phyloP scores from a whole-genome alignment of 2,329 filamentous ascomycete genomes.

The Pseudogymnoascus sp. region DNA sequence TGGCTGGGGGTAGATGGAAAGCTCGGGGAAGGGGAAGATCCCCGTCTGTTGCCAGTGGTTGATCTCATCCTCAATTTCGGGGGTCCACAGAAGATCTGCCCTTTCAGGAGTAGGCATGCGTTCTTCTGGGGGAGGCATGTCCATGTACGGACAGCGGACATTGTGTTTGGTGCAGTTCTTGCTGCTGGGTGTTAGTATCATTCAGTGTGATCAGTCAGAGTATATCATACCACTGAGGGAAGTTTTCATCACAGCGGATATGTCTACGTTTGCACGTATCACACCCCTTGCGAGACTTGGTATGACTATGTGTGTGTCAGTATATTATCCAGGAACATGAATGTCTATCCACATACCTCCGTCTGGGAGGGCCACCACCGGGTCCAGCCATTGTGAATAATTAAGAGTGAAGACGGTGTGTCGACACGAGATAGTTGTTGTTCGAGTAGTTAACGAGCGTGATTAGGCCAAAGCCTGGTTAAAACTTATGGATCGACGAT shows the following conservation, averaged over 20 bases:
- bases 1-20: conserved; percentile 67
- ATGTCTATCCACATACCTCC: conserved; percentile 40
- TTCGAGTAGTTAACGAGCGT: conserved; percentile 28
- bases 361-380: conserved; percentile 81
- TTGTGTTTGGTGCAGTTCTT: conserved; percentile 99
- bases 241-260: conserved; percentile 95
- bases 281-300: conserved; percentile 97
- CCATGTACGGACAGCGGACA: conserved; percentile 96
- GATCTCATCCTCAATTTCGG: conserved; percentile 73
- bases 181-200: conserved; percentile 39
- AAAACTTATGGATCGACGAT: not conserved
- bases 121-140: conserved; percentile 61
- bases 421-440: conserved; percentile 28
- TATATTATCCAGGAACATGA: not conserved
- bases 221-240: conserved; percentile 78
- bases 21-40: conserved; percentile 73
- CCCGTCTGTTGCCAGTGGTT: conserved; percentile 77
- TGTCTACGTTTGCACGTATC: conserved; percentile 96
- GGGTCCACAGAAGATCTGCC: conserved; percentile 72
- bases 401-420: conserved; percentile 19
- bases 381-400: conserved; percentile 71
- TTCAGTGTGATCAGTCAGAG: not conserved
- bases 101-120: conserved; percentile 52
- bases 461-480: conserved; percentile 11
- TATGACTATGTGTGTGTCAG: conserved; percentile 58